Percentiles rank a stretch among this genome's conserved stretches.
Evolutionary conservation across 768 basidiomycete species (phyloP).

Genomic region (Russula ochroleuca): DNA sequence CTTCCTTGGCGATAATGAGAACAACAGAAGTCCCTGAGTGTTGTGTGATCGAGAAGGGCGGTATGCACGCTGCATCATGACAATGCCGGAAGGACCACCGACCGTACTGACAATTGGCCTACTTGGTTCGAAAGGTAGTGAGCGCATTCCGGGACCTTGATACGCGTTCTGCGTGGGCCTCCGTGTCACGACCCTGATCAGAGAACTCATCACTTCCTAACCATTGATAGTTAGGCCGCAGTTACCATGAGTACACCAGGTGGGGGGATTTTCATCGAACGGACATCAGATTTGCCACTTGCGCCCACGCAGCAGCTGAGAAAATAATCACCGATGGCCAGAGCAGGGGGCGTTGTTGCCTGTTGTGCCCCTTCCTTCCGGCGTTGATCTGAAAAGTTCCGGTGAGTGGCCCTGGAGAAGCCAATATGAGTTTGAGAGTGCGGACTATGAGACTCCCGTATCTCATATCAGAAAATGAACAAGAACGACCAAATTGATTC

Average conservation of each 20-base stretch:
- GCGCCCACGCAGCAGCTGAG: conserved; percentile 2
- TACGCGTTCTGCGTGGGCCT: background rate
- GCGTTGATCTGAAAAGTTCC: conserved; percentile 10
- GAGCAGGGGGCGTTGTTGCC: background rate
- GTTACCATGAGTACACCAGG: background rate
- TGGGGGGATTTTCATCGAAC: background rate
- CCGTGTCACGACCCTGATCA: conserved; percentile 5
- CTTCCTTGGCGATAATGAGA: conserved; percentile 7
- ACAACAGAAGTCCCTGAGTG: background rate
- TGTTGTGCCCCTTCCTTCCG: background rate
- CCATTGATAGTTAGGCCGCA: conserved; percentile 7
- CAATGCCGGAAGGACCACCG: background rate
- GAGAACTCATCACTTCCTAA: background rate
- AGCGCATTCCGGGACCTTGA: background rate
- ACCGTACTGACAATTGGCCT: conserved; percentile 5
- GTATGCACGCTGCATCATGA: conserved; percentile 4
- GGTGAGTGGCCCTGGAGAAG: background rate
- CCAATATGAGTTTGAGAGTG: background rate
- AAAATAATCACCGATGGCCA: background rate
- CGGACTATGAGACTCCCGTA: background rate
- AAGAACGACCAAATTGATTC: too few species aligned
- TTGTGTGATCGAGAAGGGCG: background rate
- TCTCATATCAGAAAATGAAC: background rate
- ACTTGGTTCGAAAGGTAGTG: background rate
- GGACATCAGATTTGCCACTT: background rate